These are phyloP conservation scores for Zalaria obscura DNA, from an alignment of 2,329 filamentous ascomycete genomes.

Conservation along the genomic window DNA sequence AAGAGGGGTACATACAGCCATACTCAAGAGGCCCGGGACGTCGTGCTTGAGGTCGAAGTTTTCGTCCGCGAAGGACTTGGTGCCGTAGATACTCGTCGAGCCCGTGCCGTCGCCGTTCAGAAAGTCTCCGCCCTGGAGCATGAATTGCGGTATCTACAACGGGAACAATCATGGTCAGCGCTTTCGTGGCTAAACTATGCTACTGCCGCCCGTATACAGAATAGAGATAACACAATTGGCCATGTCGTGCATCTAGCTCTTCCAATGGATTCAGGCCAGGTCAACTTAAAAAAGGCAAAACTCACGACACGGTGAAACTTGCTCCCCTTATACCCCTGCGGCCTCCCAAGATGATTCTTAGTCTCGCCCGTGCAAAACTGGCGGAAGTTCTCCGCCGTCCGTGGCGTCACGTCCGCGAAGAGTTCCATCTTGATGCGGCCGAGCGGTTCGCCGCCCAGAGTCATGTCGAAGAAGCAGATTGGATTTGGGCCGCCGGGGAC, in stretches of 20 bases:
- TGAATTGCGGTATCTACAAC: slow-evolving; percentile 76
- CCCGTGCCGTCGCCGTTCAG: slow-evolving; percentile 83
- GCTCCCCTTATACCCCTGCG: slow-evolving; percentile 86
- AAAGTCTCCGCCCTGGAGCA: slow-evolving; percentile 96
- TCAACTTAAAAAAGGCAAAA: slow-evolving; percentile 8
- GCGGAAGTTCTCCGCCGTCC: slow-evolving; percentile 91
- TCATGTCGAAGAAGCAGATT: slow-evolving; percentile 62
- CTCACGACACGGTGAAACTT: slow-evolving; percentile 88
- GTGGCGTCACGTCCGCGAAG: slow-evolving; percentile 58
- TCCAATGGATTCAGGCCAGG: neutral
- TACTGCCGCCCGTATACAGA: too few relatives aligned
- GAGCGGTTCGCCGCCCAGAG: slow-evolving; percentile 69
- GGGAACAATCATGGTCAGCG: too few relatives aligned
- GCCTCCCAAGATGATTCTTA: slow-evolving; percentile 60
- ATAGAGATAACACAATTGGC: neutral
- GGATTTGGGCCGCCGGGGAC: slow-evolving; percentile 20
- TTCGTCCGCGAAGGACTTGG: slow-evolving; percentile 75
- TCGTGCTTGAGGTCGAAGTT: slow-evolving; percentile 75
- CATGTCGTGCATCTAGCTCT: neutral
- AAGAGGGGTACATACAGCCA: slow-evolving; percentile 55
- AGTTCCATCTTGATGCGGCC: slow-evolving; percentile 85
- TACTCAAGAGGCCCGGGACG: slow-evolving; percentile 66
- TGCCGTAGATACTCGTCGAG: slow-evolving; percentile 67
- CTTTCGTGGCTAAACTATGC: too few relatives aligned
- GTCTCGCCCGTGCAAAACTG: slow-evolving; percentile 93